Evolutionary conservation across 192 early-diverging fungal species (phyloP), one percentile per base, ranked within the genome.

Genomic region (Entomortierella chlamydospora): DNA sequence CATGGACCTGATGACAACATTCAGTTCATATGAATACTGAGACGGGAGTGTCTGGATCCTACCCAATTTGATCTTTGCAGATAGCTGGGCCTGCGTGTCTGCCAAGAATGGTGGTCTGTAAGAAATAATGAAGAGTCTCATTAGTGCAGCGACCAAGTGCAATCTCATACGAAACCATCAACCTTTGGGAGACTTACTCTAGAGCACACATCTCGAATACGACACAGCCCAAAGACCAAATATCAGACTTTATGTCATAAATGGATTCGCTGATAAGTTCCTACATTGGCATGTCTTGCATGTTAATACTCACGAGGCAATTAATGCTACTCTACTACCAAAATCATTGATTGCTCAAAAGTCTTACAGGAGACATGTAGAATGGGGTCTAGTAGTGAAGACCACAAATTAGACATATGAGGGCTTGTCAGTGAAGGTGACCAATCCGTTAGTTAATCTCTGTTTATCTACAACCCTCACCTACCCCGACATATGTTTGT

Each of bases 191-290:
- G 11, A 70, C 84, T 56, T 87, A 92, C 92, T 91, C 87, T 55
- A 94, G 62, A 11, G 91, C 83, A 67, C 91, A 94, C 23, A 94
- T 78, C 72, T 94, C 91, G 76, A 88, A 94, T 9, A 93, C 86
- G 4, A 94, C 64, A 70, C 92, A 94, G 23, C 91, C 91, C 22
- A 94, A 64, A 7, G 92, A 89, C 92, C 92, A 94, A 26, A 94
- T 87, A 42, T 94, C 92, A 0, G 89, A 90, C 60, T 93, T 93
- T 13, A 83, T 81, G 68, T 94, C 91, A 73, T 94, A 94, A 15
- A 71, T 55, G 7, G 87, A 83, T 58, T 91, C 90, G 65, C 77
- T 88, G 12, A 94, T 87, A 4, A 94, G 82, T 81, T 94, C 92
- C 86, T 86, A 57, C 20, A 28, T 18, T 25, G 0, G 26, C 29